Evolutionary conservation across 1,284 basidiomycete genomes (phyloP), one percentile per base, ranked within the genome.

Genomic region (Irpex sp.): DNA sequence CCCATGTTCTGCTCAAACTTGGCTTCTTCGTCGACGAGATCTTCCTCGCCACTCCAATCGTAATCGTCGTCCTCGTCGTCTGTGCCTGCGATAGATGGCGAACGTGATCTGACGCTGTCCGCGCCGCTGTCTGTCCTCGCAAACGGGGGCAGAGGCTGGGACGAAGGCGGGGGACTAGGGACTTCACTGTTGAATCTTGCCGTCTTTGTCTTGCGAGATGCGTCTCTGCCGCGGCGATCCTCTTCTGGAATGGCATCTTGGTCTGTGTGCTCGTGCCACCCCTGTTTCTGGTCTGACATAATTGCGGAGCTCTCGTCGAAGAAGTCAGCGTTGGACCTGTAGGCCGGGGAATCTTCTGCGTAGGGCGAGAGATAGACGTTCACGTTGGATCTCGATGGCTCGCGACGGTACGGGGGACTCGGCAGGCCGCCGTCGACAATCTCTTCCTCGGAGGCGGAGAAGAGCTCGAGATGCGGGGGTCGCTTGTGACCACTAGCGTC

Each of bases 11-110:
- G 75, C 70, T 82, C 81, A 63, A 86, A 89, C 70, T 86, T 87
- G 54, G 83, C 83, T 67, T 88, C 88, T 69, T 88, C 80, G 67
- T 91, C 85, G 0, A 81, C 82, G 19, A 91, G 76, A 68, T 91
- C 88, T 61, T 90, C 89, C 62, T 92, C 90, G 13, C 79, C 86
- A 57, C 85, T 87, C 89, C 89, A 90, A 71, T 91, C 85, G 63
- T 86, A 90, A 8, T 80, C 75, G 1, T 77, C 76, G 31, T 77
- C 74, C 4, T 86, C 87, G 35, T 89, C 87, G 56, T 89, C 87
- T 4, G 82, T 85, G 43, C 77, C 81, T 11, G 78, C 80, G 19
- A 82, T 72, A 1, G 85, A 85, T 19, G 83, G 75, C 11, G 76
- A 69, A 17, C 78, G 76, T 15, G 82, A 81, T 68, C 64, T 33